Conservation (phyloP, 768 basidiomycete species). For the Filobasidium wieringae region DNA sequence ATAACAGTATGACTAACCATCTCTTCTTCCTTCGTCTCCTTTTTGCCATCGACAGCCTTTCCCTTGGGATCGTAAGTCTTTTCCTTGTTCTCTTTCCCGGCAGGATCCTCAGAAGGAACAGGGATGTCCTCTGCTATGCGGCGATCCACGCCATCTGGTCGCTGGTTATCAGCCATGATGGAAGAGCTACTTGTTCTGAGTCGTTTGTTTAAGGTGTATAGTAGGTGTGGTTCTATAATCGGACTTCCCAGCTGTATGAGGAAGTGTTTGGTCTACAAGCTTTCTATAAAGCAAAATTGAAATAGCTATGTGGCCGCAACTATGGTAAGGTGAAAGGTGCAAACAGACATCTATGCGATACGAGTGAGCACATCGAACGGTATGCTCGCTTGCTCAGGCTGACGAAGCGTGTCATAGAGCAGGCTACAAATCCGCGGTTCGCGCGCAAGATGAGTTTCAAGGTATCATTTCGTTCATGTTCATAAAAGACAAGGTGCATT, state of each 20-base stretch:
- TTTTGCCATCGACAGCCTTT: conserved; percentile 21
- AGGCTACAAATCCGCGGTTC: neutral
- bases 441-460: neutral
- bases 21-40: conserved; percentile 41
- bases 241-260: too few species aligned
- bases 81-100: conserved; percentile 47
- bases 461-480: neutral
- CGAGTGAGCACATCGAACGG: too few species aligned
- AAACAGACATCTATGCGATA: too few species aligned
- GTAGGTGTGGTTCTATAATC: too few species aligned
- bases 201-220: too few species aligned
- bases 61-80: conserved; percentile 43
- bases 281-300: too few species aligned
- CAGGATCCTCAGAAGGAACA: conserved; percentile 44
- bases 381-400: neutral
- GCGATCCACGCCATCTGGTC: neutral
- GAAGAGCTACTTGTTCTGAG: too few species aligned
- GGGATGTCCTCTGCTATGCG: conserved; percentile 24
- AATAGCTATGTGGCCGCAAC: too few species aligned
- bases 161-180: conserved; percentile 13
- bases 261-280: too few species aligned
- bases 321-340: too few species aligned
- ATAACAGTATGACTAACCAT: conserved; percentile 51
- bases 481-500: too few species aligned
- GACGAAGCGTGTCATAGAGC: neutral